These are phyloP conservation scores for Eucalyptus caleyi DNA, from an alignment of 345 rosid species.

Conservation along the genomic window DNA sequence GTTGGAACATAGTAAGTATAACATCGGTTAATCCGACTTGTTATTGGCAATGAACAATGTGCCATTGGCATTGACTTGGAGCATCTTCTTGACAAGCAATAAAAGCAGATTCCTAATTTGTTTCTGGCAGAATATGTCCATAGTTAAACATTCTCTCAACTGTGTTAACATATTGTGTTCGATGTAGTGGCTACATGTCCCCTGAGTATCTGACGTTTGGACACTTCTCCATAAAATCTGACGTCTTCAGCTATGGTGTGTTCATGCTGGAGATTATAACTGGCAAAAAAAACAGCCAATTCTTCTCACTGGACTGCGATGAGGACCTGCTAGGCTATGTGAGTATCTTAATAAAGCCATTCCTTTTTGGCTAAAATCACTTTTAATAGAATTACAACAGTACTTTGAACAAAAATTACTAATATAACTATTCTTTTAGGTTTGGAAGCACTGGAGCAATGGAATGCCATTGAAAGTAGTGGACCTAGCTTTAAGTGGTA, in stretches of 20 bases:
- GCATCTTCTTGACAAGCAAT: neutral
- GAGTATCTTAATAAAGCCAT: neutral
- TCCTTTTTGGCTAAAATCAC: neutral
- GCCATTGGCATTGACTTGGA: neutral
- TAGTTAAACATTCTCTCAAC: neutral
- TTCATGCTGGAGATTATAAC: conserved; percentile 3
- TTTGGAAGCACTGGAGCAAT: conserved; percentile 9
- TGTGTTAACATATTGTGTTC: neutral
- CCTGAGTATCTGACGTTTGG: conserved; percentile 10
- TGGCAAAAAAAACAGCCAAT: conserved; percentile 1
- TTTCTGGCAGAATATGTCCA: neutral
- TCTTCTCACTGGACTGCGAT: neutral
- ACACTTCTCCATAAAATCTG: conserved; percentile 7
- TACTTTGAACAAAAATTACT: neutral
- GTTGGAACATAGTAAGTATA: conserved; percentile 51
- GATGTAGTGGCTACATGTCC: conserved; percentile 9
- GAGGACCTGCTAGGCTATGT: conserved; percentile 1
- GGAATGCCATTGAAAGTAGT: neutral
- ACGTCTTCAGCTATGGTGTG: conserved; percentile 10
- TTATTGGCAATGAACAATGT: neutral
- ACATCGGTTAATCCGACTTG: neutral
- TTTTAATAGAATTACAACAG: neutral
- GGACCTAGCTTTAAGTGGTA: neutral
- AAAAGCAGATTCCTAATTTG: neutral
- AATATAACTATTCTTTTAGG: neutral